Evolutionary conservation across 2,329 filamentous ascomycete species (phyloP).

Genomic region (Fusarium staphyleae): DNA sequence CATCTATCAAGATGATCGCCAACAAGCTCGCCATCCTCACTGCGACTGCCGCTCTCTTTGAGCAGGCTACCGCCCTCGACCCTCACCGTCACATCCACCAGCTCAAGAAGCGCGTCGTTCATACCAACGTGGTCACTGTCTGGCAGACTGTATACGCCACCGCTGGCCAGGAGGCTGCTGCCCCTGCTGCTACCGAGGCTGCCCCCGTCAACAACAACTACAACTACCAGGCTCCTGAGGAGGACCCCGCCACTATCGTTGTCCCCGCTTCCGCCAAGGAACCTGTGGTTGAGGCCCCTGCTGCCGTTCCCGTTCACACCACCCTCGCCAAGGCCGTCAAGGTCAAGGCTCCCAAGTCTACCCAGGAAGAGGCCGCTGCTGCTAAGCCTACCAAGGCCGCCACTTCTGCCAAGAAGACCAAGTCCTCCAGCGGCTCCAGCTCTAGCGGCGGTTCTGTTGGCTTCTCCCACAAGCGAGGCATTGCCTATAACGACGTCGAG

Average conservation of each 20-base stretch:
- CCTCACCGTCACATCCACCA: constrained; percentile 53
- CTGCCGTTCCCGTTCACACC: constrained; percentile 22
- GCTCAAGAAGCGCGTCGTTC: constrained; percentile 43
- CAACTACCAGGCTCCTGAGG: constrained; percentile 6
- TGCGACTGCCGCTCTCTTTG: constrained; percentile 53
- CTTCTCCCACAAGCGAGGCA: constrained; percentile 64
- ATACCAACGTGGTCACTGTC: constrained; percentile 50
- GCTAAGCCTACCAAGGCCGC: neutral
- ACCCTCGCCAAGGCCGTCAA: constrained; percentile 40
- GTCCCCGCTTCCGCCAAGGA: constrained; percentile 10
- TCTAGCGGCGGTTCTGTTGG: constrained; percentile 21
- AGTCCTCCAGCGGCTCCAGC: neutral
- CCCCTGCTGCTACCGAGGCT: constrained; percentile 36
- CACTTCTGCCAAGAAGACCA: constrained; percentile 10
- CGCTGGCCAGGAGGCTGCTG: constrained; percentile 39
- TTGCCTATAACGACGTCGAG: constrained; percentile 69
- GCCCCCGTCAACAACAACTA: constrained; percentile 8
- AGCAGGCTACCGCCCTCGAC: constrained; percentile 53
- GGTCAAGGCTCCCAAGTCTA: constrained; percentile 3
- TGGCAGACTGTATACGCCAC: constrained; percentile 50
- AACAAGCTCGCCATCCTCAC: constrained; percentile 53
- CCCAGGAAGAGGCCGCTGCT: constrained; percentile 2
- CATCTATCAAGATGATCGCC: constrained; percentile 50
- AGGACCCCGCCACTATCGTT: constrained; percentile 19
- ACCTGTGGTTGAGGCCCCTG: constrained; percentile 11